Evolutionary conservation across 2,329 filamentous ascomycete species (phyloP).

Genomic region (Zymoseptoria passerinii): DNA sequence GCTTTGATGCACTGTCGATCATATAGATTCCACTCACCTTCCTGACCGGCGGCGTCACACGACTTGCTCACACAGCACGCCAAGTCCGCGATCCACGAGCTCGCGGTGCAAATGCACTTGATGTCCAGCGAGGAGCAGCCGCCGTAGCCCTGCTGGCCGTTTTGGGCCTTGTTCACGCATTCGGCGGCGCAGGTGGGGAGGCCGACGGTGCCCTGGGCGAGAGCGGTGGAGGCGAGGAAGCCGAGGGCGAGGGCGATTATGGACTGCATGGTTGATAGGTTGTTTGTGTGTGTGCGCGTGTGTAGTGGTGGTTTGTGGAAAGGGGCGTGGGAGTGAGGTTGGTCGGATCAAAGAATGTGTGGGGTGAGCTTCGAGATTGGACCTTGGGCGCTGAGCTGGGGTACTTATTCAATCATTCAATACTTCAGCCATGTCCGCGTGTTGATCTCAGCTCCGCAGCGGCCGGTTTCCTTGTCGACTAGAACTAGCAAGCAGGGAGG

Average conservation of each 20-base stretch:
- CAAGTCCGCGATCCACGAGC: conserved; percentile 25
- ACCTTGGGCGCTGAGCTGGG: too few species aligned
- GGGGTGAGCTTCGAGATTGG: background rate
- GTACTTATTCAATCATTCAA: background rate
- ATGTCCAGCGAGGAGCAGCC: conserved; percentile 30
- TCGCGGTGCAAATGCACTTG: conserved; percentile 33
- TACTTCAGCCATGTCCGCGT: background rate
- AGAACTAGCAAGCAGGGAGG: background rate
- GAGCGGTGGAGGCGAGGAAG: background rate
- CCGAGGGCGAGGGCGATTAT: background rate
- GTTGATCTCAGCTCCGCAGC: background rate
- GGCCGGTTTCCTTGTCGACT: background rate
- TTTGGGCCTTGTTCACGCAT: background rate
- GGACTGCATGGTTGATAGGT: background rate
- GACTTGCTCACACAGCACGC: conserved; percentile 33
- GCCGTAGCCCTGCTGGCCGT: conserved; percentile 4
- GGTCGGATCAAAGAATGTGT: background rate
- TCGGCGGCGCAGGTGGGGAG: background rate
- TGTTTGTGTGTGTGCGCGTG: background rate
- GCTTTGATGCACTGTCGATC: too few species aligned
- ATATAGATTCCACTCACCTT: too few species aligned
- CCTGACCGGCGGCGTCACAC: conserved; percentile 28
- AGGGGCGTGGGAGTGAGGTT: background rate
- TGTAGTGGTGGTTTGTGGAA: background rate
- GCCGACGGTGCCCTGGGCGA: background rate